phyloP scores from a whole-genome alignment of 2,329 filamentous ascomycete species.

The Penicillium sumatraense region DNA sequence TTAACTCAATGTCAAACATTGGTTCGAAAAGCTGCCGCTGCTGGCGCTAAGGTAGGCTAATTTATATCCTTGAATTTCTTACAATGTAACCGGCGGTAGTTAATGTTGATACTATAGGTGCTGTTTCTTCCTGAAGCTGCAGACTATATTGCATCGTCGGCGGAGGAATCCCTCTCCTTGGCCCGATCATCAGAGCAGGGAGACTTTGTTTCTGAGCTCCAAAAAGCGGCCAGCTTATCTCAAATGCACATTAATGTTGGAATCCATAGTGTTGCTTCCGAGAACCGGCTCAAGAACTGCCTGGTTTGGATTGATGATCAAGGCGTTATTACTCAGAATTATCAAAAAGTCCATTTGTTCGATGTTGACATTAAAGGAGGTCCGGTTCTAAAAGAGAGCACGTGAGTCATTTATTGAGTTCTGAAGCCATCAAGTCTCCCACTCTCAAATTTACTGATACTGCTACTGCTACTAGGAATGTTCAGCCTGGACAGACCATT shows the following conservation, averaged over 20 bases:
- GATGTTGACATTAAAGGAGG: constrained; percentile 67
- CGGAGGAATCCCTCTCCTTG: constrained; percentile 71
- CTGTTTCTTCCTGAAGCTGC: constrained; percentile 91
- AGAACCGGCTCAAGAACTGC: constrained; percentile 64
- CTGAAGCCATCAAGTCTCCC: not conserved
- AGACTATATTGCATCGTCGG: constrained; percentile 79
- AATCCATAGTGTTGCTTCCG: constrained; percentile 73
- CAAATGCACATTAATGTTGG: constrained; percentile 80
- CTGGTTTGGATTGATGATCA: constrained; percentile 68
- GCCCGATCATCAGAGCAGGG: constrained; percentile 68
- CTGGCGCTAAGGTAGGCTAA: constrained; percentile 72
- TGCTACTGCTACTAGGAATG: too few relatives aligned
- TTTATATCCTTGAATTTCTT: not conserved
- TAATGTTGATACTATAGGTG: constrained; percentile 55
- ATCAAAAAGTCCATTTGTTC: constrained; percentile 92
- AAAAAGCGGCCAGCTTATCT: constrained; percentile 66
- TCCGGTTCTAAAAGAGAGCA: constrained; percentile 65
- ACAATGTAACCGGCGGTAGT: not conserved
- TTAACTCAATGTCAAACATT: constrained; percentile 76
- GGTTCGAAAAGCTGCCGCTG: constrained; percentile 71
- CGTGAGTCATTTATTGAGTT: constrained; percentile 37
- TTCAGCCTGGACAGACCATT: constrained; percentile 69
- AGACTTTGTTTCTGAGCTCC: constrained; percentile 77
- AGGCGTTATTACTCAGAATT: constrained; percentile 65
- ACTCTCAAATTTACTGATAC: too few relatives aligned